A percentile compares a stretch with the other conserved stretches of the same genome.
These are phyloP conservation scores for Podospora pseudopauciseta DNA, from an alignment of 495 filamentous ascomycete genomes.

Conservation along the genomic window DNA sequence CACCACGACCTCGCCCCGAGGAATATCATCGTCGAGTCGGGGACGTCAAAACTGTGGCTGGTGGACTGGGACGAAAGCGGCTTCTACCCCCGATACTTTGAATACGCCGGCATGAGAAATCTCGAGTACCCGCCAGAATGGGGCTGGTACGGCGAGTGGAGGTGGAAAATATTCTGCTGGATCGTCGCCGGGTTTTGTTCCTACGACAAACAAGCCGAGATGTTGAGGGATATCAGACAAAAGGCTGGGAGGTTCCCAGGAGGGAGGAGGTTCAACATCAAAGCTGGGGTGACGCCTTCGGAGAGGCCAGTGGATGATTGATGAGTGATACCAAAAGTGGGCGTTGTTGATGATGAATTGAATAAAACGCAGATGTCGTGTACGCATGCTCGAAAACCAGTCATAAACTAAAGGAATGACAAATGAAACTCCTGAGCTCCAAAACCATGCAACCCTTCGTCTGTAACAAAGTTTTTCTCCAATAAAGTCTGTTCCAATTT, in stretches of 20 bases:
- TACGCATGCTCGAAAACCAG: neutral
- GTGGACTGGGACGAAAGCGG: constrained; percentile 7
- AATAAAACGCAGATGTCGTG: neutral
- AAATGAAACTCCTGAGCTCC: neutral
- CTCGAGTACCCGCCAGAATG: constrained; percentile 3
- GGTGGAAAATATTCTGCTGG: constrained; percentile 5
- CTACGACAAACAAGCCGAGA: neutral
- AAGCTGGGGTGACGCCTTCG: constrained; percentile 3
- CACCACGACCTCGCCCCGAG: constrained; percentile 9
- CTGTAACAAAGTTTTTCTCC: no score
- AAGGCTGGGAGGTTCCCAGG: constrained; percentile 3
- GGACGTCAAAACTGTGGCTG: constrained; percentile 4
- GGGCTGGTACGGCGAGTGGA: neutral
- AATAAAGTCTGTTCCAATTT: no score
- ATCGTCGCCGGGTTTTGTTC: neutral
- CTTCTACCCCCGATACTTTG: constrained; percentile 10
- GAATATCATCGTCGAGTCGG: constrained; percentile 8
- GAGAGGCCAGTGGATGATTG: neutral
- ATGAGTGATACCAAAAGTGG: neutral
- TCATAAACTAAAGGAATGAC: neutral
- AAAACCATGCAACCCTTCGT: neutral
- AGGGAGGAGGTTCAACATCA: constrained; percentile 5
- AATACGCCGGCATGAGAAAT: constrained; percentile 10
- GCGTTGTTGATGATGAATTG: neutral
- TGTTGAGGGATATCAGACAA: neutral